Conservation (phyloP, 1,139 yeast species). For the Meyerozyma sp. region DNA sequence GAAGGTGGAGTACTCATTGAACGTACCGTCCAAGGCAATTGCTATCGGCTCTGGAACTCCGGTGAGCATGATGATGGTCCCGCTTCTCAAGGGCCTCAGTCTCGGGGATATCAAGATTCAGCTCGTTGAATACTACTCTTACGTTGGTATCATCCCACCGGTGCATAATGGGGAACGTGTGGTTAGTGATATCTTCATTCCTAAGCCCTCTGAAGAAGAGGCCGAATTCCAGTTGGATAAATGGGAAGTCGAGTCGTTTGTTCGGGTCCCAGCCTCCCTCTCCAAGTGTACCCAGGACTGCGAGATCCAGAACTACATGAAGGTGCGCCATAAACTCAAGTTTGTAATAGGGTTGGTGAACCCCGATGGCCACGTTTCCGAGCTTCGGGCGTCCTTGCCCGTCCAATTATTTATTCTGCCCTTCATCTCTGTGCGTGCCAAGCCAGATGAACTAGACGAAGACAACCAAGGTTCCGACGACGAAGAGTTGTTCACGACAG, state of each 20-base stretch:
- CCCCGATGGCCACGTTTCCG: slow-evolving; percentile 75
- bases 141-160: slow-evolving; percentile 53
- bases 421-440: slow-evolving; percentile 65
- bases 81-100: slow-evolving; percentile 73
- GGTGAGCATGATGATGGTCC: slow-evolving; percentile 67
- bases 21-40: slow-evolving; percentile 82
- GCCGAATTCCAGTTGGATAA: slow-evolving; percentile 51
- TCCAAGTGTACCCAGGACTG: slow-evolving; percentile 83
- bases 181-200: slow-evolving; percentile 37
- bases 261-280: slow-evolving; percentile 67
- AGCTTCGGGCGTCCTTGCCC: slow-evolving; percentile 71
- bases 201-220: slow-evolving; percentile 29
- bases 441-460: slow-evolving; percentile 21
- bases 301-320: slow-evolving; percentile 53
- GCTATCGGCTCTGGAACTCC: slow-evolving; percentile 83
- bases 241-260: slow-evolving; percentile 66
- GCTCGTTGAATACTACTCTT: slow-evolving; percentile 62
- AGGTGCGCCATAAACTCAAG: slow-evolving; percentile 67
- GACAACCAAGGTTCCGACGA: slow-evolving; percentile 17
- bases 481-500: slow-evolving; percentile 29
- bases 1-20: slow-evolving; percentile 85
- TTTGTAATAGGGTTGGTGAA: slow-evolving; percentile 60
- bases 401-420: slow-evolving; percentile 70
- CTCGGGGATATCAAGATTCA: slow-evolving; percentile 68
- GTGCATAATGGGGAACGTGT: slow-evolving; percentile 56